These are phyloP conservation scores for Thelephora aurantiotincta DNA, from an alignment of 768 basidiomycete genomes.

Conservation along the genomic window DNA sequence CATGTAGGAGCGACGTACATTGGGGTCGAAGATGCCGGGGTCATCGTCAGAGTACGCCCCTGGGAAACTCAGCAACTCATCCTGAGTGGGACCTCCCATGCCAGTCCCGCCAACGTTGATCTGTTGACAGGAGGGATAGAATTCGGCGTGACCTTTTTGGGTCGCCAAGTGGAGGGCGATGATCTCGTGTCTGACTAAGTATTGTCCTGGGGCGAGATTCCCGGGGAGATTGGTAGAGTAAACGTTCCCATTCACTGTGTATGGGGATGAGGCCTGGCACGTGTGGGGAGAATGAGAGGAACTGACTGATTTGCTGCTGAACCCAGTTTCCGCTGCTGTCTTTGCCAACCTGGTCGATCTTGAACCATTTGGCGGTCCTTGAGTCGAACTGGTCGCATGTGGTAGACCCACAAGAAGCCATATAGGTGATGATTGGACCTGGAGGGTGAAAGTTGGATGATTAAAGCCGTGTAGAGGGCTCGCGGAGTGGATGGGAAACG, in stretches of 20 bases:
- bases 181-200: constrained; percentile 69
- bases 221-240: constrained; percentile 18
- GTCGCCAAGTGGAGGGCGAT: constrained; percentile 60
- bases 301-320: constrained; percentile 17
- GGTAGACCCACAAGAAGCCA: constrained; percentile 43
- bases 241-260: constrained; percentile 13
- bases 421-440: constrained; percentile 60
- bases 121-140: constrained; percentile 62
- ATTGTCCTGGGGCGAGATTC: constrained; percentile 50
- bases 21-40: constrained; percentile 55
- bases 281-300: background rate
- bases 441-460: background rate
- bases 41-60: constrained; percentile 63
- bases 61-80: constrained; percentile 40
- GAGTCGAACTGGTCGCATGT: constrained; percentile 51
- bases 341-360: constrained; percentile 24
- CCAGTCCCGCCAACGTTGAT: constrained; percentile 38
- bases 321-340: constrained; percentile 14
- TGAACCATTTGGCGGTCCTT: constrained; percentile 58
- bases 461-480: background rate
- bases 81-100: constrained; percentile 35
- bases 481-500: background rate
- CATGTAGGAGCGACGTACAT: constrained; percentile 15
- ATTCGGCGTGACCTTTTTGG: constrained; percentile 53
- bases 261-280: constrained; percentile 1